Evolutionary conservation across 345 rosid genomes (phyloP), one percentile per base, ranked within the genome.

Genomic region (Gossypium ekmanianum): DNA sequence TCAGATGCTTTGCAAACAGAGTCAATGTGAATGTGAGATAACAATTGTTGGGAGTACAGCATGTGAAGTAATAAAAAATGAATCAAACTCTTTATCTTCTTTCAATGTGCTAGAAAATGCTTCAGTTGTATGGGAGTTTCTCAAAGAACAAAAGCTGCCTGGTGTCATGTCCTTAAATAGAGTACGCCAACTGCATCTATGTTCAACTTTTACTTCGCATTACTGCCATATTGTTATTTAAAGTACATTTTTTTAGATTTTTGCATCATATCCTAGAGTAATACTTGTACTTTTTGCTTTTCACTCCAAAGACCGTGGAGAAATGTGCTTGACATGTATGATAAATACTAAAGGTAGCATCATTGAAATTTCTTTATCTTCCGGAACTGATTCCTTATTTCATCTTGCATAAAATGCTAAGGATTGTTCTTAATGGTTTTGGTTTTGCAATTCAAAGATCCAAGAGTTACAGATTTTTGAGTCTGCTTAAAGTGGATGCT

Each of bases 151-250:
- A 81, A 87, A 77, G 75, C 88, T 90, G 78, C 92, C 86, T 48
- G 91, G 88, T 27, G 76, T 90, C 52, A 54, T 80, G 84, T 86
- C 91, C 75, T 85, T 90, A 78, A 92, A 90, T 67, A 88, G 89
- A 79, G 94, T 87, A 87, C 27, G 71, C 61, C 73, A 29, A 70
- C 73, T 52, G 29, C 24, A 22, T 69, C 47, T n/a, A 29, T 51
- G 61, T 70, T 29, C 59, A 17, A 11, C 6, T 27, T 51, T 26
- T 51, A 52, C 61, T n/a, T n/a, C 16, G 16, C 17, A 12, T 22
- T 48, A 50, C 13, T 50, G 22, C 22, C 45, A 9, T 50, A 50
- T 68, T 6, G 14, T 48, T 67, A 45, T 12, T 14, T 26, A 50
- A 51, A 27, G 45, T 26, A 51, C 59, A 69, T 3, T 27, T 16